Base-by-base conservation (phyloP, 2,329 filamentous ascomycete species). In the Hypoxylon sp. region DNA sequence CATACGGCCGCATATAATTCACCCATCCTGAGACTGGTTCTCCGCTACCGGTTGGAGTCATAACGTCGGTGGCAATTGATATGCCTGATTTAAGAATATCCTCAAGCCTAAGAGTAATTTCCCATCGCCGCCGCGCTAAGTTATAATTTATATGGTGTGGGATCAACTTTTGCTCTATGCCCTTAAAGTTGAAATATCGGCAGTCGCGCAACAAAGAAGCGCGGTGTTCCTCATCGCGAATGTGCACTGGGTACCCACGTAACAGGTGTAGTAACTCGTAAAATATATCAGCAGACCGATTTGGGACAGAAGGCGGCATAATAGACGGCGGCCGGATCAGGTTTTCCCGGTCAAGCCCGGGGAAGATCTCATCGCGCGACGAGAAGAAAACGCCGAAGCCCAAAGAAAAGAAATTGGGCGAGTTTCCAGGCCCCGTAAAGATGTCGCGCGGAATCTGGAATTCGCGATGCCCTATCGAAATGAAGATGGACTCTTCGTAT, bases 391-490 rank as follows among this genome's bases (percentile, higher is more conserved):
- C 88, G 38, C 90, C 91, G 76, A 97, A 97, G 65, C 94, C 94
- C 2, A 98, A 87, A 0, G 93, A 91, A 83, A 98, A 98, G 85
- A 94, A 98, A 79, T 98, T 98, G 11, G 94, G 94, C n/a, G 89
- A 90, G 80, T 98, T 94, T 25, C 94, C 95, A 0, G 94, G 93
- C 36, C 88, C 87, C 30, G 88, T 91, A 79, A 98, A 97, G 67
- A 97, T 85, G 73, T 97, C 93, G 69, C 94, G 91, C 1, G 94
- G 92, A 71, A 98, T 94, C 77, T 94, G 91, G 80, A 98, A 98
- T 74, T 96, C 90, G 63, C 87, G 89, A 72, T 93, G 89, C 65
- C 95, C 95, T 74, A 98, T 95, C 67, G 92, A 91, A 75, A 97
- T 94, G 83, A 94, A 97, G 76, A 98, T 97, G 74, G 92, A 92